Evolutionary conservation across 768 basidiomycete species (phyloP), one percentile per base, ranked within the genome.

Genomic region (Boletus huronensis): DNA sequence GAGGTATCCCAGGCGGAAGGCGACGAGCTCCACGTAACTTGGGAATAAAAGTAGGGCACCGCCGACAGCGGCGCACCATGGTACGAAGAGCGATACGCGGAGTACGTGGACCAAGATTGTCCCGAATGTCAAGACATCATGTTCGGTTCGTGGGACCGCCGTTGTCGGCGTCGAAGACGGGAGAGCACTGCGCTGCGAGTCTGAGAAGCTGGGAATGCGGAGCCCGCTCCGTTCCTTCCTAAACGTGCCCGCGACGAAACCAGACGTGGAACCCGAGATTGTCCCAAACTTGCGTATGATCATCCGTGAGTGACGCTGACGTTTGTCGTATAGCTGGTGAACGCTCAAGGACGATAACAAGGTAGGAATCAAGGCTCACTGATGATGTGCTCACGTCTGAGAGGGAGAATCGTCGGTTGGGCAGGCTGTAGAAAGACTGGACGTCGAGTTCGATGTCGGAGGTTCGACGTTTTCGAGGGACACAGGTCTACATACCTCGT

Each of bases 51-150:
- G 52, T 44, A 74, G 53, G 31, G 66, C 54, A 11, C 66, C 70
- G 32, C 73, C 73, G 35, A 74, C 74, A 25, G 61, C 59, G 31
- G 61, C 55, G 45, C 72, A 74, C 73, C 73, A 74, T 2, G 73
- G 73, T 17, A 72, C 21, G 60, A 74, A 74, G 44, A 69, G 26
- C 34, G 64, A 45, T 32, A 56, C 8, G 2, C 64, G 67, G 19
- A 70, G 41, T 1, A 56, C 1, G 16, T 47, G 9, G 28, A 39
- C 4, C 23, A 48, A 21, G 45, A 54, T 48, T 32, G 4, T 45
- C 7, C 25, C 0, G 25, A 48, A 42, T 3, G 41, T 42, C 32
- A 13, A n/a, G 25, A 31, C 36, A 5, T 19, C 16, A 10, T 2
- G 34, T 23, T 44, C 38, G 14, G 19, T 43, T 25, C 5, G 46